Evolutionary conservation across 306 rosid genomes (phyloP), one percentile per base, ranked within the genome.

Genomic region (Castanea sativa): DNA sequence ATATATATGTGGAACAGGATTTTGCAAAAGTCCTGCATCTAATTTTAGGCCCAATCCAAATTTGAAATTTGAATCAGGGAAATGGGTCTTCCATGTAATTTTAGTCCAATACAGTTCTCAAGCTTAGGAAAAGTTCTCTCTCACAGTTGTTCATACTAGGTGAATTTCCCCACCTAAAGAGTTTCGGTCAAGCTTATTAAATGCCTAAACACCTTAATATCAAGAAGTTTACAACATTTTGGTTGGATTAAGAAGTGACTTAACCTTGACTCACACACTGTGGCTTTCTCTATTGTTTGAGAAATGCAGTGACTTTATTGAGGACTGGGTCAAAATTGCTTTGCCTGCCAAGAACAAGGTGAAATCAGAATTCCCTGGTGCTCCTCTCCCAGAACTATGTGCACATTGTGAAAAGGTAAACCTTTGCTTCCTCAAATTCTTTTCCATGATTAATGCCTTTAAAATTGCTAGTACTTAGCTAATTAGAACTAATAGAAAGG

Each of bases 241-340:
- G 43, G 29, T 64, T 64, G 65, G 15, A 59, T 27, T 21, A 59
- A 21, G 30, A 59, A 21, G 27, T 20, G 65, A 59, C 7, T 21
- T 3, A 12, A 18, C 30, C 33, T 32, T 8, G 45, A 41, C 45
- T 41, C 45, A 16, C 23, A 27, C 2, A 20, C 30, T 55, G 15
- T 16, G 32, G 73, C 4, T 33, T 6, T 38, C 67, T 12, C 68
- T 43, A 23, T 52, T 58, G 64, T 49, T 27, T 53, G 45, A 53
- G 41, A 32, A 77, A 64, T 21, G 63, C 85, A 95, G 99, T 83
- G 94, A 91, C 70, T 91, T 95, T 75, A 91, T 95, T 29, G 98
- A 95, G 80, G 97, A 95, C 56, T 95, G 99, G 99, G 91, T 95
- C 71, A 89, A 83, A 67, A 81, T 95, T 45, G 96, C 84, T 51